Conservation (phyloP, 768 basidiomycete genomes). For the Trametes cinnabarina region DNA sequence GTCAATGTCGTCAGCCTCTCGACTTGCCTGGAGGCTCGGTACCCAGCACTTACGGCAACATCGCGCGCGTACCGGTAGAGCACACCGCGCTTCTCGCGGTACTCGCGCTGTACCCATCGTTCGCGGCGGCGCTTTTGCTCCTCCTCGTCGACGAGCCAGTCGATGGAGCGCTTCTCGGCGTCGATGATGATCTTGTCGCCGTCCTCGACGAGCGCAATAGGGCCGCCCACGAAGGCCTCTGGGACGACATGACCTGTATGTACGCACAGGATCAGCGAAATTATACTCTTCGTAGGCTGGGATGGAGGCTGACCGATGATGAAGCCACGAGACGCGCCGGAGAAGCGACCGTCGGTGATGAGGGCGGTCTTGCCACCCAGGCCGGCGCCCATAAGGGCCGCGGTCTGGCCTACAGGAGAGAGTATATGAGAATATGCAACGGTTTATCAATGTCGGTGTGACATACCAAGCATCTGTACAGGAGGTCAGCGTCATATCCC, state of each 20-base stretch:
- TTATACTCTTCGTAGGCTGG: no score
- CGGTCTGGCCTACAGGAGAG: conserved; percentile 61
- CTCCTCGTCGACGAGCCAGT: conserved; percentile 70
- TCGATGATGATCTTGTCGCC: conserved; percentile 81
- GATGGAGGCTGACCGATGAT: conserved; percentile 44
- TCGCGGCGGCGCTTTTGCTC: conserved; percentile 59
- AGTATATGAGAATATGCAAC: neutral
- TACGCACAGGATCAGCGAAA: neutral
- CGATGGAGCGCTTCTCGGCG: conserved; percentile 57
- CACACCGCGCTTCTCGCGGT: conserved; percentile 73
- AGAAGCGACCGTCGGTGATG: conserved; percentile 89
- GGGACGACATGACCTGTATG: conserved; percentile 57
- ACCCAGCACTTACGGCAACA: conserved; percentile 65
- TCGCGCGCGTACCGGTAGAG: conserved; percentile 81
- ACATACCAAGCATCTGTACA: conserved; percentile 44
- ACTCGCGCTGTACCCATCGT: conserved; percentile 63
- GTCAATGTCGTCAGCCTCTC: neutral
- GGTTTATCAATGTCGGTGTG: neutral
- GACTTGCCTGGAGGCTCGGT: neutral
- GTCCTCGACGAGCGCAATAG: conserved; percentile 83
- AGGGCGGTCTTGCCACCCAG: conserved; percentile 74
- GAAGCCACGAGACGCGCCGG: conserved; percentile 73
- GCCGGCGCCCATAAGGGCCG: conserved; percentile 81
- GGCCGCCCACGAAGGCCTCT: conserved; percentile 76
- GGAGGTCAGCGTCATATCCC: neutral